Percentiles rank a stretch among this genome's conserved stretches.
These are phyloP conservation scores for Sphaerobolus stellatus DNA, from an alignment of 1,284 basidiomycete species.

Conservation along the genomic window DNA sequence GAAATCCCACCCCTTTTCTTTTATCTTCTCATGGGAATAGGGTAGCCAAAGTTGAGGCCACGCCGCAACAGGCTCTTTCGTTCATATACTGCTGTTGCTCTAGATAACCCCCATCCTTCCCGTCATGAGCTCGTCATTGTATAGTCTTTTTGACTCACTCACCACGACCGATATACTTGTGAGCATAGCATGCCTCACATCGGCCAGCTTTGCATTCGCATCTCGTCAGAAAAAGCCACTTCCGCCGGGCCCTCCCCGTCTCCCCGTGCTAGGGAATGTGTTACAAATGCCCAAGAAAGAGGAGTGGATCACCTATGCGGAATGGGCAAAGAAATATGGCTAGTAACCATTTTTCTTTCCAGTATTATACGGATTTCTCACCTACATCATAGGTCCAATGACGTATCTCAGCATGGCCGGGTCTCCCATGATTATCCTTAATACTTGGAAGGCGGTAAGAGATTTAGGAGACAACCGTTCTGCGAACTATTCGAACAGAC, in stretches of 20 bases:
- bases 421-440: not conserved
- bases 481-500: slow-evolving; percentile 2
- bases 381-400: not conserved
- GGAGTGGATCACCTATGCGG: not conserved
- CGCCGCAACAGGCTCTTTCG: no score
- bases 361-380: not conserved
- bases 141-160: no score
- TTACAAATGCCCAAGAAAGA: not conserved
- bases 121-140: no score
- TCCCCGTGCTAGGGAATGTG: not conserved
- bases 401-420: not conserved
- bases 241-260: not conserved
- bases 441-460: not conserved
- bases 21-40: no score
- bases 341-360: not conserved
- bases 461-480: not conserved
- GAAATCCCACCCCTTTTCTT: no score
- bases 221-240: not conserved
- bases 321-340: slow-evolving; percentile 1
- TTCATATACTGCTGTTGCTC: no score
- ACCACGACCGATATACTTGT: no score
- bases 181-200: no score
- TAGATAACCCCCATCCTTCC: no score
- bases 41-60: no score
- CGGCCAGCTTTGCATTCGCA: no score